Evolutionary conservation across 2,329 filamentous ascomycete species (phyloP), one percentile per base, ranked within the genome.

Genomic region (Aureobasidium namibiae): DNA sequence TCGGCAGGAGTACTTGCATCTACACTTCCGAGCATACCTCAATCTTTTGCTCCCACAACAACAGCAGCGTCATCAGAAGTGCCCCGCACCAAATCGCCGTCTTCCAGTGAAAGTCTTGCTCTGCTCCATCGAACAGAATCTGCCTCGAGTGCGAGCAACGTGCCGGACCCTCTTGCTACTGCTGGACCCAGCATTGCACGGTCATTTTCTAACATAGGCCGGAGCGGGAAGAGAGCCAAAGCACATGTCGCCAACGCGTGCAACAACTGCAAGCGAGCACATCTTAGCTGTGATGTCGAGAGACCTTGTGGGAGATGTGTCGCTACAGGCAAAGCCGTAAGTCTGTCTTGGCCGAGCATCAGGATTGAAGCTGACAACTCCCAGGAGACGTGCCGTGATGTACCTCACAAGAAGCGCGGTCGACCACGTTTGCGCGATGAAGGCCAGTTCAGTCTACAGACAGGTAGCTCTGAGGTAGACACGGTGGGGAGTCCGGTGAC

Each of bases 171-270:
- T 21, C 50, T 42, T 18, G 39, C 61, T 38, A 57, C 31, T 16
- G 45, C 56, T 36, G 58, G 59, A 21, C 52, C 63, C 23, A 56
- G 60, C 33, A 16, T 45, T 7, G 49, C 24, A 13, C 29, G 16
- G 34, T 34, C 46, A 33, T 50, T 49, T n/a, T 42, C 62, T 38
- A 59, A 44, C 33, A 23, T 39, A 34, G 36, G 56, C 48, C 63
- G 63, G 26, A 63, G 64, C 18, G 67, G 65, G 8, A 65, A 68
- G 7, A 69, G 68, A 56, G 63, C 68, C 16, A 73, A 72, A 62
- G 87, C 88, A 14, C 89, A 94, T 75, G 89, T 92, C 56, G 88
- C 88, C 53, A 92, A 88, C 36, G 89, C 89, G 26, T 94, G 89
- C 70, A 86, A 92, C 65, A 90, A 90, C 61, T 94, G 89, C 76